Conservation (phyloP, 23 red algal species). For the Gracilaria caudata region DNA sequence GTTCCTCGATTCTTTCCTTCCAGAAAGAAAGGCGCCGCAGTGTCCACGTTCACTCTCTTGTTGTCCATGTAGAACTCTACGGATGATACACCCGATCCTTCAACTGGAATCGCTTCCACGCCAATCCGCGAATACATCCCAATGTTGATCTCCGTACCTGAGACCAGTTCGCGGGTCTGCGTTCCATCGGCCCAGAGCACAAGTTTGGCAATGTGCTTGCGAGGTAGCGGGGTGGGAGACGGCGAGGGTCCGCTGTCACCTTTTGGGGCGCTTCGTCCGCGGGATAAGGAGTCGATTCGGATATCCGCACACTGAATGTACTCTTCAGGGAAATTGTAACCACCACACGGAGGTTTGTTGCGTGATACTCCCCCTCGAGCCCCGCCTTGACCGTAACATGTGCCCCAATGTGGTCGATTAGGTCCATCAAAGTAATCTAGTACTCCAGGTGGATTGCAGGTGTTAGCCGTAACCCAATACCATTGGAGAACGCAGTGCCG, state of each 20-base stretch:
- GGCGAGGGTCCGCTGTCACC: neutral
- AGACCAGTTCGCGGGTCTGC: neutral
- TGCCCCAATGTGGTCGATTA: constrained; percentile 24
- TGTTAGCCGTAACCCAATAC: constrained; percentile 53
- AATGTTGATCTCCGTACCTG: neutral
- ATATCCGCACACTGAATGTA: constrained; percentile 34
- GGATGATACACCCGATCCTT: neutral
- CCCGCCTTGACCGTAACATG: constrained; percentile 40
- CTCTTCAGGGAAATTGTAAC: constrained; percentile 59
- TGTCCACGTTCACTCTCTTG: constrained; percentile 5
- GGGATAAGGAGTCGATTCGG: neutral
- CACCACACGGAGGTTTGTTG: constrained; percentile 15
- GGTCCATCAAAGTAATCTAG: constrained; percentile 58
- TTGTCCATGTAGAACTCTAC: constrained; percentile 16
- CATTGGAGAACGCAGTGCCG: constrained; percentile 66
- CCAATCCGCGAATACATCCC: neutral
- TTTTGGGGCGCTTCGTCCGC: neutral
- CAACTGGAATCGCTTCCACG: neutral
- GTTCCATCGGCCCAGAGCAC: constrained; percentile 12
- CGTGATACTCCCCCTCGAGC: constrained; percentile 33
- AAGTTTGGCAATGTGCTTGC: neutral
- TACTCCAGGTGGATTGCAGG: constrained; percentile 65
- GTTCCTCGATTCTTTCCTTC: constrained; percentile 1
- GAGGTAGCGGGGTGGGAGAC: neutral
- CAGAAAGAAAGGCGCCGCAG: constrained; percentile 3